Base-by-base conservation (phyloP, 2,329 filamentous ascomycete species). In the Fusarium bulbicola region DNA sequence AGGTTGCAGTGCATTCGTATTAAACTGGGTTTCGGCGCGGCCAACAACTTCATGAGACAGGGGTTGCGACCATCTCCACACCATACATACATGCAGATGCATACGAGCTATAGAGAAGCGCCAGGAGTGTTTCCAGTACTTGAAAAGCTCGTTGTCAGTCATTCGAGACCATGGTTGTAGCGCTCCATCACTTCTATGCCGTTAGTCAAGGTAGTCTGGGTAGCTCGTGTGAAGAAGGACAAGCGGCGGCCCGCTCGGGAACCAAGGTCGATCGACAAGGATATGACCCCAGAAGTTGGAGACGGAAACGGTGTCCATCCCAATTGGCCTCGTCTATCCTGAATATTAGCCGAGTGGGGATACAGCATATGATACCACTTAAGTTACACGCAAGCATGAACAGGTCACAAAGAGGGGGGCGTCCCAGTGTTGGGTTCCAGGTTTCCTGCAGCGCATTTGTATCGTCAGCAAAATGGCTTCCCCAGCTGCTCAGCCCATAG, bases 361-460 rank as follows among this genome's bases (percentile, higher is more conserved):
- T 16, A 15, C 63, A 42, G 26, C 26, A 34, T 30, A 45, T 68
- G 66, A 57, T 68, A n/a, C 28, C 30, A 54, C 43, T 32, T n/a
- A 15, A 12, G 28, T 46, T 37, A 30, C 54, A 37, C 20, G 14
- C 28, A 50, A 20, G 11, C 21, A 30, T 4, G 16, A 50, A 45
- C 28, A 28, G 34, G 11, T 18, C 39, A 68, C 68, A 63, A 68
- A 68, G 64, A 57, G 64, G 63, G 63, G 57, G 20, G 21, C 13
- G 21, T 24, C 32, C 63, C 56, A 63, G 11, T 4, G 16, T 37
- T 11, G 32, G 3, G 5, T 39, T 16, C n/a, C 5, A 24, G 14
- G 6, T 20, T n/a, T n/a, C 42, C 30, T 45, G 4, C 30, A 26
- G n/a, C 4, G 3, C 3, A 10, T 15, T 40, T 21, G 1, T 15